A percentile compares a stretch with the other conserved stretches of the same genome.
Conservation (phyloP, 371 early-diverging fungal genomes). For the Neoconidiobolus thromboides region DNA sequence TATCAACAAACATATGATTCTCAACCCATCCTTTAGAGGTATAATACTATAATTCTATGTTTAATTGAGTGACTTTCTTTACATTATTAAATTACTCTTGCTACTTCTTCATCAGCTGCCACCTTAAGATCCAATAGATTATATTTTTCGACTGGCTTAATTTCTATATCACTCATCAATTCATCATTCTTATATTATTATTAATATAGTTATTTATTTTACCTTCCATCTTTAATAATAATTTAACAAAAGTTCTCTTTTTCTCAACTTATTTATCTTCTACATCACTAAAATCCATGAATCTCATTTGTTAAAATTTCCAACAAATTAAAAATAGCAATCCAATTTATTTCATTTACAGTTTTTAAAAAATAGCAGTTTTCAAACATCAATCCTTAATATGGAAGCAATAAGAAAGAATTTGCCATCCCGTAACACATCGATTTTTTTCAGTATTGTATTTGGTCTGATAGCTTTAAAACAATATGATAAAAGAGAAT, state of each 20-base stretch:
- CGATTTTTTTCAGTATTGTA: background rate
- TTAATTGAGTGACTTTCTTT: background rate
- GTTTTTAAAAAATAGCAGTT: too few species aligned
- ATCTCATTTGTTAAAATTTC: too few species aligned
- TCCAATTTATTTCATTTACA: too few species aligned
- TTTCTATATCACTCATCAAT: too few species aligned
- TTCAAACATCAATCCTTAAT: too few species aligned
- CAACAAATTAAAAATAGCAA: too few species aligned
- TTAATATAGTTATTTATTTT: too few species aligned
- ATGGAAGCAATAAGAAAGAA: conserved; percentile 28
- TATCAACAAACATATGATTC: background rate
- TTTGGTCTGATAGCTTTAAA: background rate
- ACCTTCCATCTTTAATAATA: too few species aligned
- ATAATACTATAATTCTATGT: background rate
- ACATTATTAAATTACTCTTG: background rate
- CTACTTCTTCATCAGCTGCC: conserved; percentile 3
- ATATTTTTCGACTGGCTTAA: background rate
- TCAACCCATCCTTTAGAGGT: background rate
- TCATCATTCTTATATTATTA: too few species aligned
- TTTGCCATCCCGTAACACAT: conserved; percentile 19
- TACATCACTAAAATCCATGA: too few species aligned
- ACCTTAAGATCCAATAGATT: conserved; percentile 5
- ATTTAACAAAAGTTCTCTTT: too few species aligned
- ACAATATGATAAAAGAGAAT: background rate
- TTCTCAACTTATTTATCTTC: too few species aligned